phyloP scores from a whole-genome alignment of 2,329 filamentous ascomycete genomes.

The Diaporthe nobilis region DNA sequence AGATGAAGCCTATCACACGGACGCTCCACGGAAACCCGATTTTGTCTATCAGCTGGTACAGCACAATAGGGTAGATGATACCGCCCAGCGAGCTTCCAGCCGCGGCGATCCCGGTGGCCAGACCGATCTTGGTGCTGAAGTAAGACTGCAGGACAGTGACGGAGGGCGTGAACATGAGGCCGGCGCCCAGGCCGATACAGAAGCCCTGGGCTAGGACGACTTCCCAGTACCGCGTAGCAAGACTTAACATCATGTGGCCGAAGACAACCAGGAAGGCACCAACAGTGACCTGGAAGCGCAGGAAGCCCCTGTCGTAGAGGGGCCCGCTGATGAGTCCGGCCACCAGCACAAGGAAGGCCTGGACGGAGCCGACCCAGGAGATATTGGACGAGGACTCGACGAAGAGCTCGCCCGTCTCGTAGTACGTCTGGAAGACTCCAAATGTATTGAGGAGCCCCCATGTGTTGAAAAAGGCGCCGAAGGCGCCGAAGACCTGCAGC shows the following conservation, averaged over 20 bases:
- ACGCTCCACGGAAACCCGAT: conserved; percentile 49
- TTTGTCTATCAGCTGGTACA: conserved; percentile 44
- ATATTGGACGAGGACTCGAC: conserved; percentile 51
- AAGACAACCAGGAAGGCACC: conserved; percentile 60
- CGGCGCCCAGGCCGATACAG: conserved; percentile 60
- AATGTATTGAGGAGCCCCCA: conserved; percentile 64
- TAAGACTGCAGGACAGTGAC: conserved; percentile 52
- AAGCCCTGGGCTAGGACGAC: conserved; percentile 60
- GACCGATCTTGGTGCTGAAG: conserved; percentile 48
- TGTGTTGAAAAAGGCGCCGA: conserved; percentile 69
- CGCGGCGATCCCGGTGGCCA: conserved; percentile 53
- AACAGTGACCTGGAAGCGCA: conserved; percentile 55
- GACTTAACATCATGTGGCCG: conserved; percentile 60
- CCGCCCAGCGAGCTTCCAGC: conserved; percentile 52
- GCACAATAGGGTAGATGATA: conserved; percentile 52
- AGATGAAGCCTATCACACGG: conserved; percentile 47
- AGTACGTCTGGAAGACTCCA: conserved; percentile 70
- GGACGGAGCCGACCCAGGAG: conserved; percentile 63
- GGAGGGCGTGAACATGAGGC: conserved; percentile 56
- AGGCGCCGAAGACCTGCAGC: conserved; percentile 66
- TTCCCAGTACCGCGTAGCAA: conserved; percentile 60
- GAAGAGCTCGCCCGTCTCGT: conserved; percentile 56
- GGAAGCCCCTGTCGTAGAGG: conserved; percentile 62
- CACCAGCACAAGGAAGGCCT: conserved; percentile 61
- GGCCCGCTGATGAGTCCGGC: conserved; percentile 60